Evolutionary conservation across 2,329 filamentous ascomycete species (phyloP), one percentile per base, ranked within the genome.

Genomic region (Blastomyces silverae): DNA sequence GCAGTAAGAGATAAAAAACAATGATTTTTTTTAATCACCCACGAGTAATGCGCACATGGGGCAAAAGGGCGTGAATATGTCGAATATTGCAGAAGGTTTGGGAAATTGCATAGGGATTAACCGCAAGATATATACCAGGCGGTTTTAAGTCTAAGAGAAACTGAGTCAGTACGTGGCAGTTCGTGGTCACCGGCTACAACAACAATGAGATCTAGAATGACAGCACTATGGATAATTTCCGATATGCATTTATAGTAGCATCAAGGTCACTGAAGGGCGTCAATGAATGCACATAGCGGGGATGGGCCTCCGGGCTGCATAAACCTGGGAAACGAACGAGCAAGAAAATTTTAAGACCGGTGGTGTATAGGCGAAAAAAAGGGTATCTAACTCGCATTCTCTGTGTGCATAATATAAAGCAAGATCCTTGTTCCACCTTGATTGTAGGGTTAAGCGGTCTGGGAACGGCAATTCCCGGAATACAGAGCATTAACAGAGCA

Each of bases 271-370:
- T 31, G 5, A 8, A 15, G 13, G 22, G 15, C 22, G 13, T 55
- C 28, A 34, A 31, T 55, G 52, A 34, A 34, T 55, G 25, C 52
- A 31, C 25, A 53, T n/a, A n/a, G 44, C 5, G 52, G 13, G 52
- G 15, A 55, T 55, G 25, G 52, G 15, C 22, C 25, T 55, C 52
- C 52, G 52, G 28, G 28, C 52, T 55, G 52, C 50, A 53, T 48
- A 31, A 53, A 53, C 50, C 25, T 31, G 25, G 17, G 50, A 53
- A 53, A 53, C 50, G 31, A 17, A 7, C 3, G 28, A 55, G 25
- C 17, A 55, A 55, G 52, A 5, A 55, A 17, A 55, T 20, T 15
- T 34, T 7, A 34, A 55, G 6, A 34, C 2, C 25, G 20, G 52
- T 15, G 52, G 25, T 31, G 28, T 31, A 55, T 34, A 34, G 3